Evolutionary conservation across 1,284 basidiomycete genomes (phyloP).

Genomic region (Xerocomus amazonicus): DNA sequence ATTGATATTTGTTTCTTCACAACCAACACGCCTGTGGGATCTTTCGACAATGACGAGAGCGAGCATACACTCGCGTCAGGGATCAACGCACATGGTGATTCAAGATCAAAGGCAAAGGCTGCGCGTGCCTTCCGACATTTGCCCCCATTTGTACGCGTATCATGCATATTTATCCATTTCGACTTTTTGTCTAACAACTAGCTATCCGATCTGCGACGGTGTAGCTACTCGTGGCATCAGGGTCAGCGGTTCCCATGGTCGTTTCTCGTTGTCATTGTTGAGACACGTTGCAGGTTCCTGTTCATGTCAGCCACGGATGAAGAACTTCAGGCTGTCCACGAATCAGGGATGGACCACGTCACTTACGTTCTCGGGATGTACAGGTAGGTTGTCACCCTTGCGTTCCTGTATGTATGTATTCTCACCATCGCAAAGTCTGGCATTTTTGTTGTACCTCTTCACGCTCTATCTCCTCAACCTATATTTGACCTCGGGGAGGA

Average conservation of each 20-base stretch:
- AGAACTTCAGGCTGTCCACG: constrained; percentile 69
- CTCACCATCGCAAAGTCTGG: constrained; percentile 42
- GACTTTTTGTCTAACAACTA: not conserved
- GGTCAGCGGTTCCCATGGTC: constrained; percentile 33
- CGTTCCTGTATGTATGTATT: not conserved
- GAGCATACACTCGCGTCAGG: constrained; percentile 58
- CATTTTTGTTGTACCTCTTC: constrained; percentile 75
- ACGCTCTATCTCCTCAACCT: constrained; percentile 57
- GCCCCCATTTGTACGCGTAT: constrained; percentile 72
- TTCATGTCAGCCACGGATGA: constrained; percentile 95
- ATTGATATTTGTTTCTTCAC: constrained; percentile 84
- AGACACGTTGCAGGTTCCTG: constrained; percentile 45
- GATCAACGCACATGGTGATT: constrained; percentile 12
- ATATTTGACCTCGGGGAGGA: constrained; percentile 59
- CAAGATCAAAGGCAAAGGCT: constrained; percentile 35
- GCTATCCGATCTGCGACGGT: not conserved
- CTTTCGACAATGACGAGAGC: constrained; percentile 47
- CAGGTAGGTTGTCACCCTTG: constrained; percentile 39
- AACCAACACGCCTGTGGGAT: constrained; percentile 30
- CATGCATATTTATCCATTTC: not conserved
- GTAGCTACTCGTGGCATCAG: constrained; percentile 66
- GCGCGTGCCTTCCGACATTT: constrained; percentile 77
- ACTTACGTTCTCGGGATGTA: constrained; percentile 84
- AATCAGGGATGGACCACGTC: constrained; percentile 80
- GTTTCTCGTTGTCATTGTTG: not conserved